Evolutionary conservation across 306 rosid genomes (phyloP).

Genomic region (Vigna mungo): DNA sequence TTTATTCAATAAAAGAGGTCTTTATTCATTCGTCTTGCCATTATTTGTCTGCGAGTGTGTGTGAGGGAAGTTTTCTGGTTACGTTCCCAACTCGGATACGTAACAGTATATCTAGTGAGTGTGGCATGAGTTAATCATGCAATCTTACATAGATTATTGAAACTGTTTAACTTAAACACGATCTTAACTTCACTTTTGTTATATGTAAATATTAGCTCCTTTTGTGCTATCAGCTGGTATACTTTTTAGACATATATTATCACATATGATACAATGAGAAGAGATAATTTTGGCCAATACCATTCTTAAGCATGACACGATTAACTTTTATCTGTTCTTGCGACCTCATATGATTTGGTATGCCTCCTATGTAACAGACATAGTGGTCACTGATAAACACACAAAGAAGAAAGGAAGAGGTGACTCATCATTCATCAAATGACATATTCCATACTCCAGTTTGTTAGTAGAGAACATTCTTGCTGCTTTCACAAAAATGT

Average conservation of each 20-base stretch:
- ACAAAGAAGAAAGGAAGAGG: constrained; percentile 5
- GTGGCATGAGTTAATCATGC: background rate
- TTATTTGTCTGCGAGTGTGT: too few species aligned
- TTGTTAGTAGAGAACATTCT: constrained; percentile 42
- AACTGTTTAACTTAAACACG: background rate
- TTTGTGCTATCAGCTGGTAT: background rate
- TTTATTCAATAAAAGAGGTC: too few species aligned
- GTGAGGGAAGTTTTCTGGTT: too few species aligned
- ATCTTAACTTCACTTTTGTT: background rate
- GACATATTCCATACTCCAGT: constrained; percentile 4
- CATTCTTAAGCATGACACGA: background rate
- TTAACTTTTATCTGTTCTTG: constrained; percentile 5
- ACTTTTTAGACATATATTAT: background rate
- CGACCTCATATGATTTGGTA: background rate
- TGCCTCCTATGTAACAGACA: background rate
- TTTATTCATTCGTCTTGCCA: too few species aligned
- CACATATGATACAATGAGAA: background rate
- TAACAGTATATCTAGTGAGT: background rate
- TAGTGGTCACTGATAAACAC: background rate
- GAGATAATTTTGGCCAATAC: background rate
- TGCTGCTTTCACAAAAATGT: constrained; percentile 35
- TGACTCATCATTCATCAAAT: constrained; percentile 19
- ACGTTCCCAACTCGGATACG: too few species aligned
- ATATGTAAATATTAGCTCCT: background rate
- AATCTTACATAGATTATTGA: background rate